phyloP scores from a whole-genome alignment of 23 red algal genomes.

The Gracilaria domingensis region DNA sequence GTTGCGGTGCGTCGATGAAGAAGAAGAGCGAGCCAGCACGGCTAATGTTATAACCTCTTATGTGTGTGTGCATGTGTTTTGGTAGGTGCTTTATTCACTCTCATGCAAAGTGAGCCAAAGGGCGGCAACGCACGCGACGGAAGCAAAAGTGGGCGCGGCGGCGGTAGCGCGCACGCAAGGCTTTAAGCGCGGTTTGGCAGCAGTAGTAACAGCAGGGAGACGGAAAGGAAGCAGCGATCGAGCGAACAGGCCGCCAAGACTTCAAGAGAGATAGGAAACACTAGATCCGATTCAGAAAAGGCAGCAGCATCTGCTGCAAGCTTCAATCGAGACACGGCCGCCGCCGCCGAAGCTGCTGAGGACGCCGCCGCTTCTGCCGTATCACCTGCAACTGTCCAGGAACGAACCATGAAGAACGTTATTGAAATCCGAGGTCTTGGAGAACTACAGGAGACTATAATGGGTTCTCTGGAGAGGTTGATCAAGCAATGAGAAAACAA shows the following conservation, averaged over 20 bases:
- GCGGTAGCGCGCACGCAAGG: background rate
- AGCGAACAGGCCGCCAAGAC: no score
- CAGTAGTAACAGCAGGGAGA: no score
- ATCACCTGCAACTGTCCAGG: conserved; percentile 17
- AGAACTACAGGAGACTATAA: conserved; percentile 57
- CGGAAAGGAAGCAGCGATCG: no score
- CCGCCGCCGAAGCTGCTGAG: conserved; percentile 48
- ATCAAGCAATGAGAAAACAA: conserved; percentile 69
- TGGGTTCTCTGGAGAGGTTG: conserved; percentile 70
- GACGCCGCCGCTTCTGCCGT: conserved; percentile 52
- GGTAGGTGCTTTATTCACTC: no score
- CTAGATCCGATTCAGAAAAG: conserved; percentile 27
- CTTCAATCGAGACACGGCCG: conserved; percentile 57
- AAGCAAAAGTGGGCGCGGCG: background rate
- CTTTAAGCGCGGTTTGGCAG: no score
- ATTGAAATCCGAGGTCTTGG: conserved; percentile 56
- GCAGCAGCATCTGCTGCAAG: conserved; percentile 61
- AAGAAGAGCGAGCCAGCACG: background rate
- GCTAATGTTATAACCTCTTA: background rate
- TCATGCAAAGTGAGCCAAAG: no score
- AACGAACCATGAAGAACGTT: conserved; percentile 2
- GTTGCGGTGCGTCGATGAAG: no score
- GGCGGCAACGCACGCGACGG: background rate
- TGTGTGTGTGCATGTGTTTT: no score
- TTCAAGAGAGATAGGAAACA: no score